These are phyloP conservation scores for Cercophora sp. DNA, from an alignment of 495 filamentous ascomycete species.

Conservation along the genomic window DNA sequence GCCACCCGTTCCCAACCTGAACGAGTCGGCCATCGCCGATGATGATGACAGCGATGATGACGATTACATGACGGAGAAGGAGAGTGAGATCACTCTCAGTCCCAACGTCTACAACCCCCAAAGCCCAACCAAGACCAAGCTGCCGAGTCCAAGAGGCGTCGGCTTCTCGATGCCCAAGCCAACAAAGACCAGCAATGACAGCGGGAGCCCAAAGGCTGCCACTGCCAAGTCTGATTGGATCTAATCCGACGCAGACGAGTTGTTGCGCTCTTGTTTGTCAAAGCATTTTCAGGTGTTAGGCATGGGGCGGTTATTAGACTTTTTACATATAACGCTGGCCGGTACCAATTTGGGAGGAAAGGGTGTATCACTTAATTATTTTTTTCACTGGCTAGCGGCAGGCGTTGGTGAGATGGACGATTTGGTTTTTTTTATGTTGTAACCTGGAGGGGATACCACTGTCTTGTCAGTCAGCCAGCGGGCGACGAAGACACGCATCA, in stretches of 20 bases:
- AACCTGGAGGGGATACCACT: not conserved
- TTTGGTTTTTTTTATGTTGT: not conserved
- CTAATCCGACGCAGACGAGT: slow-evolving; percentile 2
- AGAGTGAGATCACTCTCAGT: slow-evolving; percentile 27
- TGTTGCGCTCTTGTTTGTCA: slow-evolving; percentile 2
- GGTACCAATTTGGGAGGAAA: not conserved
- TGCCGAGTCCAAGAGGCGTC: slow-evolving; percentile 42
- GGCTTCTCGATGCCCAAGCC: slow-evolving; percentile 31
- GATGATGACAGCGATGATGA: slow-evolving; percentile 2
- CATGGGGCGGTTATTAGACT: slow-evolving; percentile 4
- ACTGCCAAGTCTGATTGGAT: slow-evolving; percentile 28
- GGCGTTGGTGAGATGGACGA: slow-evolving; percentile 11
- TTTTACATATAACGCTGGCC: too few relatives aligned
- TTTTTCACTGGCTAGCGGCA: too few relatives aligned
- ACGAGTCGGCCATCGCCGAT: not conserved
- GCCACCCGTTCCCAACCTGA: slow-evolving; percentile 26
- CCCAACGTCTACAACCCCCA: slow-evolving; percentile 39
- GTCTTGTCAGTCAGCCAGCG: too few relatives aligned
- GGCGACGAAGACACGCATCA: not conserved
- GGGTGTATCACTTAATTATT: slow-evolving; percentile 3
- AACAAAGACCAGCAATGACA: slow-evolving; percentile 9
- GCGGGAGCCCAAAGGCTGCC: slow-evolving; percentile 15
- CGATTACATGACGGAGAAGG: not conserved
- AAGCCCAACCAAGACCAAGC: slow-evolving; percentile 38
- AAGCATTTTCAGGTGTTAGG: slow-evolving; percentile 28